Conservation (phyloP, 2,329 filamentous ascomycete genomes). For the Nannizziopsis barbatae region DNA sequence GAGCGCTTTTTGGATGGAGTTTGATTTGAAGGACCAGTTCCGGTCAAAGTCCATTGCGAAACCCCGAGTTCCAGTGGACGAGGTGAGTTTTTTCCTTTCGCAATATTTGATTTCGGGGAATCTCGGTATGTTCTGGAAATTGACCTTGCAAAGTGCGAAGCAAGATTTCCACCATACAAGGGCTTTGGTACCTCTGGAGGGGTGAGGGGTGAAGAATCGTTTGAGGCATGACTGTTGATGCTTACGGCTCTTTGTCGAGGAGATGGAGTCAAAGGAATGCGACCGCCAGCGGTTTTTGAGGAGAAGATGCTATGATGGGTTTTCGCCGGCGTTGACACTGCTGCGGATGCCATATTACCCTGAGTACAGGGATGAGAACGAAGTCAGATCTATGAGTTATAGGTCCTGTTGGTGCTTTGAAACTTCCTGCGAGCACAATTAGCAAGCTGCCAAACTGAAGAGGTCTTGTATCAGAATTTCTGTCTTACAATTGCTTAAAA, state of each 20-base stretch:
- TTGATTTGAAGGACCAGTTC: constrained; percentile 55
- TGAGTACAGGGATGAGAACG: neutral
- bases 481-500: no score
- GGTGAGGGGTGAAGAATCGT: constrained; percentile 63
- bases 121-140: constrained; percentile 52
- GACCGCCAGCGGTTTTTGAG: constrained; percentile 82
- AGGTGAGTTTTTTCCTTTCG: constrained; percentile 58
- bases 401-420: no score
- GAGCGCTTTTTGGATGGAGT: constrained; percentile 37
- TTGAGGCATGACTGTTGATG: constrained; percentile 35
- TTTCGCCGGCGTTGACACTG: constrained; percentile 85
- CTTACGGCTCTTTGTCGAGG: constrained; percentile 54
- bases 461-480: no score
- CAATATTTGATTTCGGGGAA: constrained; percentile 80
- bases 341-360: constrained; percentile 61
- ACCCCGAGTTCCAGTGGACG: constrained; percentile 82
- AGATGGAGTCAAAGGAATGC: constrained; percentile 88
- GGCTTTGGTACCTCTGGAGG: constrained; percentile 59
- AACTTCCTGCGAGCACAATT: no score
- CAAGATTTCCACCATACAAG: constrained; percentile 67
- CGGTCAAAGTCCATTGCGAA: constrained; percentile 82
- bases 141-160: constrained; percentile 64
- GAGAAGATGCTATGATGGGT: constrained; percentile 89
- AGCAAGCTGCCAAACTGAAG: no score
- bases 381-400: neutral